phyloP scores from a whole-genome alignment of 2,329 filamentous ascomycete genomes.

The Venturia aucupariae region DNA sequence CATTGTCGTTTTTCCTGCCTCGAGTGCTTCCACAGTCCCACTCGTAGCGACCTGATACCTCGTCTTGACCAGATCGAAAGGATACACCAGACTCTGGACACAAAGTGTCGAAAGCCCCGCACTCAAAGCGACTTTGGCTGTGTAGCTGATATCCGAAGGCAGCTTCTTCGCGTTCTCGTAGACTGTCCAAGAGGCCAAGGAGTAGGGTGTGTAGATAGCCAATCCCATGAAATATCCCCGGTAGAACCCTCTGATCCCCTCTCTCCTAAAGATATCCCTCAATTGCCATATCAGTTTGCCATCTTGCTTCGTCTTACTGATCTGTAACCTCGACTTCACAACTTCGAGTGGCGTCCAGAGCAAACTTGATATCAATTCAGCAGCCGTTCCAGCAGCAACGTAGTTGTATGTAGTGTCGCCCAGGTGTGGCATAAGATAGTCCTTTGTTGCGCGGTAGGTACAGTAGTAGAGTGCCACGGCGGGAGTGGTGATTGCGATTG shows the following conservation, averaged over 20 bases:
- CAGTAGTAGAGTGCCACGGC: conserved; percentile 8
- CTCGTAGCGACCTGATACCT: conserved; percentile 11
- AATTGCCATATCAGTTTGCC: conserved; percentile 6
- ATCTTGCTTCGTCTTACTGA: conserved; percentile 8
- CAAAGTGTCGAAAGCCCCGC: neutral
- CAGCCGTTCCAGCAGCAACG: neutral
- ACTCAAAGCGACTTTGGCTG: conserved; percentile 4
- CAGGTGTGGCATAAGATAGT: neutral
- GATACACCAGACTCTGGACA: neutral
- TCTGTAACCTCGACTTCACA: conserved; percentile 9
- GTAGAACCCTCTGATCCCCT: neutral
- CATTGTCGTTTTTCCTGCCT: neutral
- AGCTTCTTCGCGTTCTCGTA: conserved; percentile 11
- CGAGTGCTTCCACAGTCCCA: neutral
- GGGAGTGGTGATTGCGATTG: conserved; percentile 9
- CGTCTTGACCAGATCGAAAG: conserved; percentile 10
- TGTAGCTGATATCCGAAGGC: conserved; percentile 10
- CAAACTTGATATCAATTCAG: neutral
- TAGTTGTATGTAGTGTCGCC: conserved; percentile 10
- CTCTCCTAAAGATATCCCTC: conserved; percentile 5
- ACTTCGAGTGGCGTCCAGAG: conserved; percentile 8
- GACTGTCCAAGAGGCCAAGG: conserved; percentile 5
- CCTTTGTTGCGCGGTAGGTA: conserved; percentile 6
- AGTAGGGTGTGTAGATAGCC: conserved; percentile 9
- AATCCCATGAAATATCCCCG: conserved; percentile 7